Evolutionary conservation across 805 yeast genomes (phyloP), one percentile per base, ranked within the genome.

Genomic region (Saccharomycopsis fibuligera): DNA sequence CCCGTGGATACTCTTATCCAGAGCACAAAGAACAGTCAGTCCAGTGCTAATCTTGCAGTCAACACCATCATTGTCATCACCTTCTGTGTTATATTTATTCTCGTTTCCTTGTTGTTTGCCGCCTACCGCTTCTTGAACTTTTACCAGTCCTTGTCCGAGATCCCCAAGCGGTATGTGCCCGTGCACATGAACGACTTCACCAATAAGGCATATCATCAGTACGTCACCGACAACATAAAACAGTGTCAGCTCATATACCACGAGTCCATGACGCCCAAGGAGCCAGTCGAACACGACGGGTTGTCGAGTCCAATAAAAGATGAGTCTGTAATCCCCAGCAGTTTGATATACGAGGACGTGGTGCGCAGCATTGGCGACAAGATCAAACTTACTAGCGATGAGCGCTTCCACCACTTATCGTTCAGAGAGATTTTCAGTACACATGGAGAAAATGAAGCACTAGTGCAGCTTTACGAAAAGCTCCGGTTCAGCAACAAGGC

Each of bases 1-100:
- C 55, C 55, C 10, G 43, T 52, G 9, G 55, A 52, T 31, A 52
- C 53, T 9, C 19, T 52, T n/a, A 46, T 49, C 37, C 55, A 52
- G 21, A 48, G 47, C 17, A 52, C 55, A 2, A 49, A 46, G 14
- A 52, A 46, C 25, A 42, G 36, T 2, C 47, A 43, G n/a, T 30
- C 41, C 17, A 45, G 33, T 24, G 50, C 40, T 4, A 47, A 49
- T 35, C 37, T 52, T 8, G 55, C 55, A 8, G 40, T 40, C 24
- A 52, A 46, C 33, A 38, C 55, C 5, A 41, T 52, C 30, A 40
- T 49, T 3, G 55, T 47, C 2, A 49, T 52, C 29, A 44, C 41
- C 17, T 46, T 48, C 22, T 52, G 55, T 44, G 55, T 52, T 22
- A 16, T 47, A 21, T 45, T 47, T 29, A 47, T 52, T 8, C 44